Base-by-base conservation (phyloP, 192 early-diverging fungal genomes). In the Gigaspora rosea region DNA sequence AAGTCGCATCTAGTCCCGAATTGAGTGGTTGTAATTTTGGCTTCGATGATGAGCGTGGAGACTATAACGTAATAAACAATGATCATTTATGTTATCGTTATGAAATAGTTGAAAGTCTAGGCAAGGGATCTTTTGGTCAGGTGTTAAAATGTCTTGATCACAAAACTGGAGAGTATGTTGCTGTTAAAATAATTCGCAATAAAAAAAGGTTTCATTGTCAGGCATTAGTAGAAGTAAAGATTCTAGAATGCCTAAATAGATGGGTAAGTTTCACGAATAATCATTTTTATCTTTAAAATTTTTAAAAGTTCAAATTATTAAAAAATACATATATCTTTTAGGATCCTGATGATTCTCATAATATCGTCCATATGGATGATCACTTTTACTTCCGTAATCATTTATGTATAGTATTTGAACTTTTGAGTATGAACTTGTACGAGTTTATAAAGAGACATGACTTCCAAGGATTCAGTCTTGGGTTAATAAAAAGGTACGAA, bases 151-250 rank as follows among this genome's bases (percentile, higher is more conserved):
- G 95, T 76, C 92, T 89, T 73, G 97, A 99, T 83, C 97, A 99
- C 85, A 96, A 95, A 78, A 90, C 91, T 1, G 94, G 93, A 51
- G 85, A 88, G 41, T 85, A 91, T 68, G 93, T 95, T 49, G 97
- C 96, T 12, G 86, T 98, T 64, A 98, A 98, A 84, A 92, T 98
- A 54, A 99, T 98, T 56, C 75, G 95, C 64, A 99, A 98, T 86
- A 96, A 96, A 89, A 94, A 93, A 81, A 89, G 96, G 49, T 98
- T 99, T 86, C 95, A 98, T 85, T 91, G 92, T 77, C 97, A 98
- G 78, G 97, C 95, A 16, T 82, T 93, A 65, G 92, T 96, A 20
- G 97, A 99, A 81, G 92, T 97, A 64, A 96, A 96, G 81, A 95
- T 99, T 64, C 85, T 99, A 67, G 94, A 95, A 67, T 86, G 88